These are phyloP conservation scores for Tulasnella sp. DNA, from an alignment of 768 basidiomycete species.

Conservation along the genomic window DNA sequence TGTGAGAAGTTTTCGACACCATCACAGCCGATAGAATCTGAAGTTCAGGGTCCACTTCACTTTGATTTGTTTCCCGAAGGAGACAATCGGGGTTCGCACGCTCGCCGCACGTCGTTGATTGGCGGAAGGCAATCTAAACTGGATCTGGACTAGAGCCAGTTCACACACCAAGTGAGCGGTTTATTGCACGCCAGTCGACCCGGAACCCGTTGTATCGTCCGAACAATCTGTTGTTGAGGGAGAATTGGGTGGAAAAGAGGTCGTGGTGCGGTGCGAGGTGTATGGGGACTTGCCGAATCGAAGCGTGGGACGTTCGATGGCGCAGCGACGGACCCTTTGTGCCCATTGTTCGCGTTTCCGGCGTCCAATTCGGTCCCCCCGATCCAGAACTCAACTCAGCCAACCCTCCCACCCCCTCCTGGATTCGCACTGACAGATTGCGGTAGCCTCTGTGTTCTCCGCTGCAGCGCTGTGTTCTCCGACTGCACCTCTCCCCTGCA, in stretches of 20 bases:
- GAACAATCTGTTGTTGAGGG: not conserved
- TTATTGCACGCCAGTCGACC: not conserved
- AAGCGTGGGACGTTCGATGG: not conserved
- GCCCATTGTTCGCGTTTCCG: not conserved
- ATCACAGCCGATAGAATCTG: not conserved
- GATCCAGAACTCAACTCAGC: slow-evolving; percentile 2
- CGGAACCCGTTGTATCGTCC: not conserved
- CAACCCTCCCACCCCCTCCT: slow-evolving; percentile 1
- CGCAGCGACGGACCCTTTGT: not conserved
- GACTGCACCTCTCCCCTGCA: not conserved
- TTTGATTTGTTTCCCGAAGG: slow-evolving; percentile 2
- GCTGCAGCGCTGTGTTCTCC: slow-evolving; percentile 8
- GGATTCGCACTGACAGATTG: slow-evolving; percentile 3
- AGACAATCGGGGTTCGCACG: slow-evolving; percentile 4
- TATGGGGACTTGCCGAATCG: not conserved
- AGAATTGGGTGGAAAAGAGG: not conserved
- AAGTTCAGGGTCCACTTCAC: not conserved
- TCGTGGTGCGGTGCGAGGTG: not conserved
- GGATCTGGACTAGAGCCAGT: not conserved
- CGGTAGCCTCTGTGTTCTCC: not conserved
- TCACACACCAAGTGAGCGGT: not conserved
- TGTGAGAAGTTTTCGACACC: not conserved
- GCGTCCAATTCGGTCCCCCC: not conserved
- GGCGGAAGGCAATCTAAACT: not conserved
- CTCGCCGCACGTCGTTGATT: not conserved